phyloP scores from a whole-genome alignment of 2,329 filamentous ascomycete species.

The Microcyclosporella mali region DNA sequence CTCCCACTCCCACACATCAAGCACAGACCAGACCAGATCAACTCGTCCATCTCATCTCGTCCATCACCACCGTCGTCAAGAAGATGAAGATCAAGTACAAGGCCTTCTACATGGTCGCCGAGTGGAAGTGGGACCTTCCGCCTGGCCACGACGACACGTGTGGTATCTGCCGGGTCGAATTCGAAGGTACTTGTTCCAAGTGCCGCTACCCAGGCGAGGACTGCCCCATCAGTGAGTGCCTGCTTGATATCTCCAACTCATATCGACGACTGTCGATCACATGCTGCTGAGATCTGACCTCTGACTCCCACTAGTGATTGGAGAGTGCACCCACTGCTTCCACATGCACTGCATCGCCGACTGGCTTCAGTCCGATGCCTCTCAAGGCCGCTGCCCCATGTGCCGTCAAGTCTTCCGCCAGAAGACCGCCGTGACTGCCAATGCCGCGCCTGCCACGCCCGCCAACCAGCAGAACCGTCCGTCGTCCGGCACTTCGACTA shows the following conservation, averaged over 20 bases:
- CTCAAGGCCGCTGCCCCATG: conserved; percentile 94
- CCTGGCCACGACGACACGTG: conserved; percentile 81
- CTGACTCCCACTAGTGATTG: conserved; percentile 60
- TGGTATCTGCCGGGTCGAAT: conserved; percentile 95
- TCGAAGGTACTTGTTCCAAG: conserved; percentile 93
- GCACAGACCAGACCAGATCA: too few species aligned
- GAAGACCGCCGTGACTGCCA: conserved; percentile 24
- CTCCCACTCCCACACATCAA: too few species aligned
- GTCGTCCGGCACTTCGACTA: not conserved
- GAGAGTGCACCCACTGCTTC: conserved; percentile 95
- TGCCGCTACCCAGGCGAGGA: conserved; percentile 98
- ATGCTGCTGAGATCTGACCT: conserved; percentile 9
- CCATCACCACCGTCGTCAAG: conserved; percentile 1
- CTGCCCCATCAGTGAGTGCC: conserved; percentile 74
- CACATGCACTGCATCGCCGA: conserved; percentile 97
- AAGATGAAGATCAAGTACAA: conserved; percentile 92
- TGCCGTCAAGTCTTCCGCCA: conserved; percentile 66
- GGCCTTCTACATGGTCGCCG: conserved; percentile 88
- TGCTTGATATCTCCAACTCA: not conserved
- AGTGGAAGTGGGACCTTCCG: conserved; percentile 96
- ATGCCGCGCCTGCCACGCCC: conserved; percentile 6
- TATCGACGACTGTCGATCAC: not conserved
- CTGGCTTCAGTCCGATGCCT: conserved; percentile 93
- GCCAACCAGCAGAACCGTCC: conserved; percentile 8
- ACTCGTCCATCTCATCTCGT: not conserved